These are phyloP conservation scores for Citrus glauca DNA, from an alignment of 345 rosid species.

Conservation along the genomic window DNA sequence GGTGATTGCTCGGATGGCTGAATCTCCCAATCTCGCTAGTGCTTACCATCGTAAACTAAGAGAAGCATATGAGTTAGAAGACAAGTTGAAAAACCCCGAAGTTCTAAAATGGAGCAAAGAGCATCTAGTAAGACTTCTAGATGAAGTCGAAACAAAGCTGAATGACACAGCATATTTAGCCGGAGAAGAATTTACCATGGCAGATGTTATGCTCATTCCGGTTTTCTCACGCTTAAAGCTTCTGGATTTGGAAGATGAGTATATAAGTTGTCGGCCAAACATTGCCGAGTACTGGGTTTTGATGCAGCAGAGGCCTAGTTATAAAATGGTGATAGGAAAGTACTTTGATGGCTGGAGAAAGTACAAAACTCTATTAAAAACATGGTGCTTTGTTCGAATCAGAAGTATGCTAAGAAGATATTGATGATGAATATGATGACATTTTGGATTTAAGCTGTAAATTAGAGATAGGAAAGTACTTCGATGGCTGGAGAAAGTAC, in stretches of 20 bases:
- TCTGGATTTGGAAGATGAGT: constrained; percentile 65
- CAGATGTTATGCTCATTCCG: constrained; percentile 73
- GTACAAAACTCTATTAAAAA: constrained; percentile 56
- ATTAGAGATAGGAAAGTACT: constrained; percentile 53
- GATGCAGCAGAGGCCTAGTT: constrained; percentile 72
- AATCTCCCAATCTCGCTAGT: constrained; percentile 77
- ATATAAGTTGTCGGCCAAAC: constrained; percentile 57
- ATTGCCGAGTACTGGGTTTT: constrained; percentile 63
- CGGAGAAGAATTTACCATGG: constrained; percentile 83
- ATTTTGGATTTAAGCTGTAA: background rate
- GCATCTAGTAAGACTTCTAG: constrained; percentile 55
- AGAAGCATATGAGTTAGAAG: constrained; percentile 68
- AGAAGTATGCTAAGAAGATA: constrained; percentile 60
- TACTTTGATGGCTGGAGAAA: constrained; percentile 81
- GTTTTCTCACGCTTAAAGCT: constrained; percentile 63
- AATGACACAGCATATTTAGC: constrained; percentile 45
- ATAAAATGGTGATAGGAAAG: constrained; percentile 65
- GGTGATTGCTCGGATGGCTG: constrained; percentile 77
- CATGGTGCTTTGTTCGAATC: constrained; percentile 64
- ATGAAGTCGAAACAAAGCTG: constrained; percentile 64
- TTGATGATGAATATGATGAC: constrained; percentile 15
- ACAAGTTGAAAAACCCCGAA: constrained; percentile 53
- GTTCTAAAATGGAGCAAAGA: constrained; percentile 49
- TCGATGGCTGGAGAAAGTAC: constrained; percentile 75
- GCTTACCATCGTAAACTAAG: constrained; percentile 77